A percentile compares a stretch with the other conserved stretches of the same genome.
Conservation (phyloP, 257 asterid species). For the Nicotiana obtusifolia region DNA sequence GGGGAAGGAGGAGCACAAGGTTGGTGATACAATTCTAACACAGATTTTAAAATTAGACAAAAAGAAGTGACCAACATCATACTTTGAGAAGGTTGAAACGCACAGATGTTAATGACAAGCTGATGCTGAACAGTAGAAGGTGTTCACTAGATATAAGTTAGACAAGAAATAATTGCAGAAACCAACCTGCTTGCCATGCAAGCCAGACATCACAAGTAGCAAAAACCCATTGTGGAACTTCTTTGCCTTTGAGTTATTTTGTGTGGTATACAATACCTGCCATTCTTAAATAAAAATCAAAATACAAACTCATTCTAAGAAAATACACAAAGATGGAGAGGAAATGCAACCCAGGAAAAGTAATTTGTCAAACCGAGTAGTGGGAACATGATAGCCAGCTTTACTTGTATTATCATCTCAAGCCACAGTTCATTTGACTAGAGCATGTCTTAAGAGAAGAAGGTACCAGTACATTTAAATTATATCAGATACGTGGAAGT, state of each 20-base stretch:
- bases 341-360: background rate
- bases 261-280: slow-evolving; percentile 76
- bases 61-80: background rate
- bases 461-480: background rate
- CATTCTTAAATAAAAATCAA: slow-evolving; percentile 40
- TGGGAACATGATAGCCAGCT: background rate
- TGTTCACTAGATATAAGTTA: slow-evolving; percentile 7
- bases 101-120: slow-evolving; percentile 6
- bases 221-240: slow-evolving; percentile 75
- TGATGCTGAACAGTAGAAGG: background rate
- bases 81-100: slow-evolving; percentile 4
- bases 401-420: background rate
- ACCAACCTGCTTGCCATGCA: slow-evolving; percentile 72
- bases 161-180: slow-evolving; percentile 10
- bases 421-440: background rate
- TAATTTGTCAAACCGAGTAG: too few relatives aligned
- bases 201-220: slow-evolving; percentile 56
- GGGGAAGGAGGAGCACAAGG: background rate
- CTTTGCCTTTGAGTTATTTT: slow-evolving; percentile 76
- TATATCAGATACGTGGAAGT: background rate
- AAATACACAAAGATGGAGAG: background rate
- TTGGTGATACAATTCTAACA: background rate
- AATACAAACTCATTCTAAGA: background rate
- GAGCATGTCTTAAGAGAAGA: background rate
- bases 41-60: background rate